Conservation (phyloP, 1,284 basidiomycete species). For the Heimioporus punctisporus region DNA sequence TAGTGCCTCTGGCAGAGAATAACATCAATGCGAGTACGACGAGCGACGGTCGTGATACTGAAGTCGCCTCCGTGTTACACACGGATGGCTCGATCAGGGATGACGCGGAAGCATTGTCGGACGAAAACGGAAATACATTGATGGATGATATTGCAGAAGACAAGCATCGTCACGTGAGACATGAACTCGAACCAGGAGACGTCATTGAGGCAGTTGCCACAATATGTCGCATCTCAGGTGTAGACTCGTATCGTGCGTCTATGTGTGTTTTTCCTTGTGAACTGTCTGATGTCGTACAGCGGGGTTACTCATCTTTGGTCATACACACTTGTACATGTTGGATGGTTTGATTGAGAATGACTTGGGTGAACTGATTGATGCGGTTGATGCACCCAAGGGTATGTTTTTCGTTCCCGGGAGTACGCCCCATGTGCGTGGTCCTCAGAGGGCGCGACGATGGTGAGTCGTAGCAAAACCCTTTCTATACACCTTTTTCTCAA, state of each 20-base stretch:
- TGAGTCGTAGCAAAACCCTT: constrained; percentile 38
- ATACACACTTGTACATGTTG: constrained; percentile 87
- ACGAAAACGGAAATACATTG: constrained; percentile 40
- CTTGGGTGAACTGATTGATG: constrained; percentile 89
- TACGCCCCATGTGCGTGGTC: constrained; percentile 76
- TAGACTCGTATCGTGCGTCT: constrained; percentile 85
- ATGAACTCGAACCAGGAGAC: constrained; percentile 90
- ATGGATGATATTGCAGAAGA: constrained; percentile 78
- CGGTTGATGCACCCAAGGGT: constrained; percentile 82
- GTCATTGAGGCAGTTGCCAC: constrained; percentile 91
- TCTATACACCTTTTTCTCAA: constrained; percentile 37
- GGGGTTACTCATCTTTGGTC: constrained; percentile 86
- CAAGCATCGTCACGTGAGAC: constrained; percentile 76
- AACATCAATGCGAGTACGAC: neutral
- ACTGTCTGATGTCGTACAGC: constrained; percentile 42
- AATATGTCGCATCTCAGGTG: constrained; percentile 83
- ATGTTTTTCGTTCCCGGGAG: constrained; percentile 88
- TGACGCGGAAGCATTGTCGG: constrained; percentile 12
- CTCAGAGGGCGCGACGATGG: constrained; percentile 82
- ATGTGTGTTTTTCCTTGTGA: neutral
- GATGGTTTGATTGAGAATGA: constrained; percentile 92
- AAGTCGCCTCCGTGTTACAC: constrained; percentile 16
- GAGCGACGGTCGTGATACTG: constrained; percentile 12
- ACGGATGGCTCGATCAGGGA: constrained; percentile 19
- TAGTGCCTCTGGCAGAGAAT: neutral